Conservation (phyloP, 257 asterid species). For the Lithospermum erythrorhizon region DNA sequence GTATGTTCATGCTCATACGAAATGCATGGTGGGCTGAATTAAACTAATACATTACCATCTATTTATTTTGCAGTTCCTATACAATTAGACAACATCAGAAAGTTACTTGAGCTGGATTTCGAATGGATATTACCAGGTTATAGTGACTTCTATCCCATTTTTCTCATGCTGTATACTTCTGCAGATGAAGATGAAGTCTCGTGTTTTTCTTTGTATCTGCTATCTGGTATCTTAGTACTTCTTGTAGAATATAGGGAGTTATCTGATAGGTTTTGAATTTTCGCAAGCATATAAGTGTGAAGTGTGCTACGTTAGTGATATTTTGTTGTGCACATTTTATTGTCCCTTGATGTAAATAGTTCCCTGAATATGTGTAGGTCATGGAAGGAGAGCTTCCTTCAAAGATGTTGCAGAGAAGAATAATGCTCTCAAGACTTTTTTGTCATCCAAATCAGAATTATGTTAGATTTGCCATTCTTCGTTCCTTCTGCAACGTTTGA, state of each 20-base stretch:
- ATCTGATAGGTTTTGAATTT: not conserved
- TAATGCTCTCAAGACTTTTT: slow-evolving; percentile 1
- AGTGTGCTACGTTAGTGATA: not conserved
- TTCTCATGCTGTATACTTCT: not conserved
- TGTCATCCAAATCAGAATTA: slow-evolving; percentile 2
- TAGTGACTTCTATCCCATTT: not conserved
- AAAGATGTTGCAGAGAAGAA: slow-evolving; percentile 4
- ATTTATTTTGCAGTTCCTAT: slow-evolving; percentile 24
- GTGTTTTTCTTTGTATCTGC: not conserved
- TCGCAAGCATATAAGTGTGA: not conserved
- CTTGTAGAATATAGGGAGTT: not conserved
- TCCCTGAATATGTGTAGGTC: not conserved
- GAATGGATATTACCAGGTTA: slow-evolving; percentile 72
- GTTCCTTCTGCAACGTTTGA: not conserved
- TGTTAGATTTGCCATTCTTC: not conserved
- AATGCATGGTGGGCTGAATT: not conserved
- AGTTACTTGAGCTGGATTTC: slow-evolving; percentile 49
- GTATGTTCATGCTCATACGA: not conserved
- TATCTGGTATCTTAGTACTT: not conserved
- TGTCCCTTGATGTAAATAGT: not conserved
- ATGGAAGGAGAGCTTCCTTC: slow-evolving; percentile 12
- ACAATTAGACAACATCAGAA: slow-evolving; percentile 42
- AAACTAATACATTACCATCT: slow-evolving; percentile 1
- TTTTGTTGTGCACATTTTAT: not conserved
- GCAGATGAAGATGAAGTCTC: not conserved